Percentiles rank a stretch among this genome's conserved stretches.
These are phyloP conservation scores for Camelina hispida DNA, from an alignment of 345 rosid genomes.

Conservation along the genomic window DNA sequence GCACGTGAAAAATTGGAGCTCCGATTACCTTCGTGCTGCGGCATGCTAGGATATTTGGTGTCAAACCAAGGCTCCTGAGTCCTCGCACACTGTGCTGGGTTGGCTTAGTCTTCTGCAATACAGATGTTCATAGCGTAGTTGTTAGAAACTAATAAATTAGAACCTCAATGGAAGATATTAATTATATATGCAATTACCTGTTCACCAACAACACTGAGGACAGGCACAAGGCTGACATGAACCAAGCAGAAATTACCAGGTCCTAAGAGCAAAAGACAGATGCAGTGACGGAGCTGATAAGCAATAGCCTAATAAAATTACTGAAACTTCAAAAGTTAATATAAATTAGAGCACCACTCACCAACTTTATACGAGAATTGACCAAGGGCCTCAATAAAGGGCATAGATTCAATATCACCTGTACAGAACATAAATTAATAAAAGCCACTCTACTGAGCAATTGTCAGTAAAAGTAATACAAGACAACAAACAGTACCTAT, in stretches of 20 bases:
- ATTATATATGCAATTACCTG: constrained; percentile 58
- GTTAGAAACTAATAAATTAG: not conserved
- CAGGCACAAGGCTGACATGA: constrained; percentile 99
- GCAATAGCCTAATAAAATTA: constrained; percentile 5
- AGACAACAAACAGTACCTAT: constrained; percentile 57
- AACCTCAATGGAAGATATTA: constrained; percentile 5
- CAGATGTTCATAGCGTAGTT: constrained; percentile 8
- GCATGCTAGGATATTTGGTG: constrained; percentile 91
- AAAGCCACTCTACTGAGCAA: constrained; percentile 9
- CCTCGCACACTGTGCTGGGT: constrained; percentile 97
- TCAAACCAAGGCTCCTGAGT: constrained; percentile 89
- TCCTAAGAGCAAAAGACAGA: constrained; percentile 56
- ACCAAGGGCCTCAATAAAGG: constrained; percentile 95
- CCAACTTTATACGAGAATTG: constrained; percentile 96
- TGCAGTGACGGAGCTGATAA: not conserved
- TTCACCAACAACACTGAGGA: constrained; percentile 94
- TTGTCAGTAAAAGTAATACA: not conserved
- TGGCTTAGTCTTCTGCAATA: constrained; percentile 89
- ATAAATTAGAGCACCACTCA: constrained; percentile 38
- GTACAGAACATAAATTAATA: constrained; percentile 37
- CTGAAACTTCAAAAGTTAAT: not conserved
- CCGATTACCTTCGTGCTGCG: constrained; percentile 80
- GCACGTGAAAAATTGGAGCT: constrained; percentile 2
- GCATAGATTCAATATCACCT: constrained; percentile 99
- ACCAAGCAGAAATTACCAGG: constrained; percentile 92